These are phyloP conservation scores for Panaeolus papilionaceus DNA, from an alignment of 768 basidiomycete species.

Conservation along the genomic window DNA sequence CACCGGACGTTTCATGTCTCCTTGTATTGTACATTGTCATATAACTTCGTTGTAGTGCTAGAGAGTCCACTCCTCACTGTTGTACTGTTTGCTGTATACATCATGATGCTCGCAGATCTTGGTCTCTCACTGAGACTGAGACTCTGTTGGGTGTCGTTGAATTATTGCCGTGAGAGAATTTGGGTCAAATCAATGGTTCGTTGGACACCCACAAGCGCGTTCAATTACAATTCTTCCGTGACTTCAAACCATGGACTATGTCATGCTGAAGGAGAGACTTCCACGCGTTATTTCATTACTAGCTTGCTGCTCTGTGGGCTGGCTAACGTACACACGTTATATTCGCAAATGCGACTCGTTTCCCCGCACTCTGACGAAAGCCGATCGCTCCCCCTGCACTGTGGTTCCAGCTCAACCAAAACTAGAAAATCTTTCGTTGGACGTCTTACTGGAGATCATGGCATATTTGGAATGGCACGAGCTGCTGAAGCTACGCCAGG, in stretches of 20 bases:
- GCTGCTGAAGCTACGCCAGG: not conserved
- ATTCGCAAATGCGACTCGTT: not conserved
- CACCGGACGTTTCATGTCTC: too few species aligned
- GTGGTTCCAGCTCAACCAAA: not conserved
- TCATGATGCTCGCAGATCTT: too few species aligned
- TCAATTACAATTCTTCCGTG: too few species aligned
- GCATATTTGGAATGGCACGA: not conserved
- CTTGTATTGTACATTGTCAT: too few species aligned
- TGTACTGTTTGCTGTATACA: too few species aligned
- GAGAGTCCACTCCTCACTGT: too few species aligned
- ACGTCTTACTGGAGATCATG: not conserved
- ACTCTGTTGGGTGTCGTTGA: too few species aligned
- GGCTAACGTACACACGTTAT: not conserved
- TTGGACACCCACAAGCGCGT: too few species aligned
- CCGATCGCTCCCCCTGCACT: too few species aligned
- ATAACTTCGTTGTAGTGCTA: not conserved
- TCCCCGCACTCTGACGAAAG: not conserved
- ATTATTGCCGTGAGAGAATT: too few species aligned
- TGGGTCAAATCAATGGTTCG: too few species aligned
- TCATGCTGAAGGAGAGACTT: not conserved
- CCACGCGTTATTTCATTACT: not conserved
- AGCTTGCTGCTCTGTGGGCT: not conserved
- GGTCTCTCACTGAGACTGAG: too few species aligned
- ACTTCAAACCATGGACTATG: not conserved
- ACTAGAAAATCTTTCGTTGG: not conserved